These are phyloP conservation scores for Epichloe typhina DNA, from an alignment of 2,329 filamentous ascomycete species.

Conservation along the genomic window DNA sequence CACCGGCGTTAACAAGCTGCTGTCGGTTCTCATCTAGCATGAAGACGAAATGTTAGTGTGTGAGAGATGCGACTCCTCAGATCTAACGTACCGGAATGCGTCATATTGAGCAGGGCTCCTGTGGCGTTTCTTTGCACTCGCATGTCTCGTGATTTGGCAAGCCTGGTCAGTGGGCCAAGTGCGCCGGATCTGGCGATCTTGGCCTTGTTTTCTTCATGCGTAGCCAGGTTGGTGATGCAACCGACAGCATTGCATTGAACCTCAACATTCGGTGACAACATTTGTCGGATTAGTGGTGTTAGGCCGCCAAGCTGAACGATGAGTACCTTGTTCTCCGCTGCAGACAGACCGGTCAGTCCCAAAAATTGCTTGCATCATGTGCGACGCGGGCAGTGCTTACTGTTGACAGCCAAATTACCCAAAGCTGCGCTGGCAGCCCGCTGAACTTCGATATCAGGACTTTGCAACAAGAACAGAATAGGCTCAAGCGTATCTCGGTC, in stretches of 20 bases:
- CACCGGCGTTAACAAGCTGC: conserved; percentile 90
- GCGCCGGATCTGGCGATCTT: conserved; percentile 95
- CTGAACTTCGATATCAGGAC: conserved; percentile 92
- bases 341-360: conserved; percentile 27
- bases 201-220: conserved; percentile 97
- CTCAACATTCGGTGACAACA: conserved; percentile 96
- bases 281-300: conserved; percentile 85
- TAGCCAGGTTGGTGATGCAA: conserved; percentile 96
- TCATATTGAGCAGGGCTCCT: conserved; percentile 95
- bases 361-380: background rate
- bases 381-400: conserved; percentile 37
- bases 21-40: conserved; percentile 83
- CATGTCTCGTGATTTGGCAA: conserved; percentile 98
- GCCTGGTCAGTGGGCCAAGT: conserved; percentile 73
- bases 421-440: conserved; percentile 89
- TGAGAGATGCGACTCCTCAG: background rate
- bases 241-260: conserved; percentile 98
- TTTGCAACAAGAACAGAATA: conserved; percentile 89
- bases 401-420: conserved; percentile 93
- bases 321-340: conserved; percentile 93
- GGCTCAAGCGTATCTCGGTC: conserved; percentile 90
- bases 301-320: conserved; percentile 90
- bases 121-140: conserved; percentile 95
- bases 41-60: background rate
- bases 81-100: conserved; percentile 67